Conservation (phyloP, 2,329 filamentous ascomycete genomes). For the Dactylella cylindrospora region DNA sequence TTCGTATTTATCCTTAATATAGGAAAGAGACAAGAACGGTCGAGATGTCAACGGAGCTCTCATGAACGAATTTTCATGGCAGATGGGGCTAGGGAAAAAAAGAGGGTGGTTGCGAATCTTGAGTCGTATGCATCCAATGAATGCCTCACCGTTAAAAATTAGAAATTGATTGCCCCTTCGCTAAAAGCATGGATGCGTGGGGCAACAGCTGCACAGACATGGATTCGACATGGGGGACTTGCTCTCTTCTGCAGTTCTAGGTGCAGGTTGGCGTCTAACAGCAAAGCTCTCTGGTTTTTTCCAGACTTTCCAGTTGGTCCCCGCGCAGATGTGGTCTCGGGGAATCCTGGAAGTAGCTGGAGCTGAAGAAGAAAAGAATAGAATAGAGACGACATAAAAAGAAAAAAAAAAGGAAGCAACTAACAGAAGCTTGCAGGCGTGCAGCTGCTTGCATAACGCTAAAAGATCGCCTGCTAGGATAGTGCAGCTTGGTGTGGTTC, state of each 20-base stretch:
- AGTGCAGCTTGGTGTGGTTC: constrained; percentile 27
- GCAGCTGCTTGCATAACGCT: constrained; percentile 37
- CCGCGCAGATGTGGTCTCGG: constrained; percentile 15
- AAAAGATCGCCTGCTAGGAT: constrained; percentile 39
- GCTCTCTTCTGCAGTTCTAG: too few species aligned
- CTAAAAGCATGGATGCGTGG: constrained; percentile 37
- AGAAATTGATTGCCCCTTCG: constrained; percentile 35
- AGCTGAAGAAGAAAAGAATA: constrained; percentile 9
- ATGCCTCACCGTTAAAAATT: too few species aligned
- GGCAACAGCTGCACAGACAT: constrained; percentile 40
- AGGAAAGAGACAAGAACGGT: constrained; percentile 18
- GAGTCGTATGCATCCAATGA: constrained; percentile 22
- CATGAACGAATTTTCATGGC: constrained; percentile 45
- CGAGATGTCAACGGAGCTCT: constrained; percentile 34
- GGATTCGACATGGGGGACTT: constrained; percentile 26
- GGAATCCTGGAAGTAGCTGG: constrained; percentile 29
- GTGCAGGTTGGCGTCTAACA: neutral
- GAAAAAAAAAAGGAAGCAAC: constrained; percentile 23
- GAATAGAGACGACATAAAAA: neutral
- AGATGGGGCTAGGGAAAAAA: constrained; percentile 21
- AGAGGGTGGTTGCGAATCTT: constrained; percentile 24
- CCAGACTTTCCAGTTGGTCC: constrained; percentile 14
- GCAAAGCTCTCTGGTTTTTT: constrained; percentile 9
- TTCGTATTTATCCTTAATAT: neutral
- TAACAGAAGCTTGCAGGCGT: too few species aligned